Evolutionary conservation across 2,329 filamentous ascomycete species (phyloP).

Genomic region (Dryadomyces quercivorus): DNA sequence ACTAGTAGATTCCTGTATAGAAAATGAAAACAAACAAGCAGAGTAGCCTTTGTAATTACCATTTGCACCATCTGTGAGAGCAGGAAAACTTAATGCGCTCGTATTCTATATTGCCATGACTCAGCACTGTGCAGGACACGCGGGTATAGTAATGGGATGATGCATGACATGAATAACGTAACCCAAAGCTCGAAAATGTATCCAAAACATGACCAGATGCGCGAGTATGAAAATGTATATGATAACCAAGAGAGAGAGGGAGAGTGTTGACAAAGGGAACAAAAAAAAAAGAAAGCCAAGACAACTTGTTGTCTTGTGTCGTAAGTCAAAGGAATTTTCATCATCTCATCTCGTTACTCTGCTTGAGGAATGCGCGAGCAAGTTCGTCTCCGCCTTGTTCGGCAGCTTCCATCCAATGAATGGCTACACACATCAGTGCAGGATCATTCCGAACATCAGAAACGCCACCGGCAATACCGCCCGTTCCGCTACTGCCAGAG

Average conservation of each 20-base stretch:
- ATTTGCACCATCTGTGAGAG: neutral
- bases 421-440: conserved; percentile 81
- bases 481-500: conserved; percentile 12
- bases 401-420: conserved; percentile 94
- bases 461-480: conserved; percentile 19
- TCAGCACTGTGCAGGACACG: conserved; percentile 2
- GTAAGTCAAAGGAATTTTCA: neutral
- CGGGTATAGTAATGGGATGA: conserved; percentile 5
- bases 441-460: conserved; percentile 59
- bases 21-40: no score
- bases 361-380: conserved; percentile 69
- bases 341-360: conserved; percentile 28
- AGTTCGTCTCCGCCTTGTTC: conserved; percentile 77
- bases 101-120: conserved; percentile 1
- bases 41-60: no score
- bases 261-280: neutral
- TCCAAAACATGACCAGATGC: neutral
- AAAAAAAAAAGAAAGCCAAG: neutral
- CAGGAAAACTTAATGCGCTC: neutral
- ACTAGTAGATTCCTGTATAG: no score
- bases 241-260: neutral
- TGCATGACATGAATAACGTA: neutral
- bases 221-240: neutral
- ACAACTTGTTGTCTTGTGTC: no score
- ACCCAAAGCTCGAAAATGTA: neutral